Percentiles rank a stretch among this genome's conserved stretches.
Evolutionary conservation across 208 protist species (phyloP).

Genomic region (Trypanosoma congolense): DNA sequence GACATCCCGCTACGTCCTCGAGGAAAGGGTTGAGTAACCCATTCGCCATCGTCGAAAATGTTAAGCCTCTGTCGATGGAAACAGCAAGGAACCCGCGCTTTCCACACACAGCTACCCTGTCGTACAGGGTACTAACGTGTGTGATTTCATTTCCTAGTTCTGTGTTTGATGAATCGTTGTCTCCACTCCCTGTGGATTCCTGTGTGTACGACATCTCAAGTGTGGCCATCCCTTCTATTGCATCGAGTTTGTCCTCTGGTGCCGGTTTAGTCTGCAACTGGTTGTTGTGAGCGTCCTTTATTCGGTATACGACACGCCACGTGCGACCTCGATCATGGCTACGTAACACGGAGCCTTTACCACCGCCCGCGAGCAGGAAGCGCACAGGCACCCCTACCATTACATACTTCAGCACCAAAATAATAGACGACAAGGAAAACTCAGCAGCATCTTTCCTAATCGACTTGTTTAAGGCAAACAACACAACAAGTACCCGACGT

Average conservation of each 20-base stretch:
- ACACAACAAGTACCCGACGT: conserved; percentile 17
- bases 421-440: conserved; percentile 13
- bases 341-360: conserved; percentile 45
- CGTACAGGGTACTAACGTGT: conserved; percentile 23
- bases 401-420: conserved; percentile 11
- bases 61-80: conserved; percentile 62
- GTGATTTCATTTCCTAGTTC: conserved; percentile 9
- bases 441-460: conserved; percentile 1
- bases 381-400: conserved; percentile 23
- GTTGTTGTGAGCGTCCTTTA: background rate
- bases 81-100: conserved; percentile 44
- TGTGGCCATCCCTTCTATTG: conserved; percentile 13
- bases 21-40: conserved; percentile 11
- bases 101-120: conserved; percentile 53
- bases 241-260: background rate
- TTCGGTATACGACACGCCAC: conserved; percentile 31
- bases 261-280: background rate
- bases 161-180: background rate
- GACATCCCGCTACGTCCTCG: background rate
- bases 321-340: conserved; percentile 58
- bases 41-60: conserved; percentile 26
- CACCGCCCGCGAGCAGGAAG: conserved; percentile 62
- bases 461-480: conserved; percentile 12
- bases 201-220: conserved; percentile 6
- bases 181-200: background rate